Conservation (phyloP, 2,329 filamentous ascomycete species). For the Colletotrichum liaoningense region DNA sequence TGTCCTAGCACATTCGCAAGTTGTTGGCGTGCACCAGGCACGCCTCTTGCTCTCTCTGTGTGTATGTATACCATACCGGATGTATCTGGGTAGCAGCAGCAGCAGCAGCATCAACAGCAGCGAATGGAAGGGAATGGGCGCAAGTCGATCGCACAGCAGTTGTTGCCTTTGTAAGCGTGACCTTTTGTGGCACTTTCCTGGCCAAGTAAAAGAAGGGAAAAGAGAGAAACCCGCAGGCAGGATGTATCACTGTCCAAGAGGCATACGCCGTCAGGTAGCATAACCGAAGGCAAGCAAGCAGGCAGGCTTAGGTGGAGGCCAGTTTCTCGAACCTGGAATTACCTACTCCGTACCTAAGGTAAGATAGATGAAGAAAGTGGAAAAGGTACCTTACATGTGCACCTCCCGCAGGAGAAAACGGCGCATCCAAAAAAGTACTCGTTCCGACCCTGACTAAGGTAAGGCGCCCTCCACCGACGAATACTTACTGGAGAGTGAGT, state of each 20-base stretch:
- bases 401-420: background rate
- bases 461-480: background rate
- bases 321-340: background rate
- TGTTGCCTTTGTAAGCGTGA: background rate
- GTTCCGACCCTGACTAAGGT: background rate
- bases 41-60: background rate
- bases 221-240: background rate
- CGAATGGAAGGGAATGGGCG: too few relatives aligned
- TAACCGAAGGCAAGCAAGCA: too few relatives aligned
- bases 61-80: too few relatives aligned
- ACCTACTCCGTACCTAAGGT: too few relatives aligned
- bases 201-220: background rate
- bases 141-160: background rate
- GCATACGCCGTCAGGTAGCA: background rate
- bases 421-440: background rate
- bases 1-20: background rate
- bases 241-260: background rate
- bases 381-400: background rate
- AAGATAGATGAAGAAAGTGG: background rate
- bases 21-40: background rate
- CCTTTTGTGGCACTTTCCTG: background rate
- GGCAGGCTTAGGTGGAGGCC: background rate
- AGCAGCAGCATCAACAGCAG: too few relatives aligned
- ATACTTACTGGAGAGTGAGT: too few relatives aligned
- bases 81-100: background rate